Base-by-base conservation (phyloP, 495 filamentous ascomycete genomes). In the Penicillium pulvis region DNA sequence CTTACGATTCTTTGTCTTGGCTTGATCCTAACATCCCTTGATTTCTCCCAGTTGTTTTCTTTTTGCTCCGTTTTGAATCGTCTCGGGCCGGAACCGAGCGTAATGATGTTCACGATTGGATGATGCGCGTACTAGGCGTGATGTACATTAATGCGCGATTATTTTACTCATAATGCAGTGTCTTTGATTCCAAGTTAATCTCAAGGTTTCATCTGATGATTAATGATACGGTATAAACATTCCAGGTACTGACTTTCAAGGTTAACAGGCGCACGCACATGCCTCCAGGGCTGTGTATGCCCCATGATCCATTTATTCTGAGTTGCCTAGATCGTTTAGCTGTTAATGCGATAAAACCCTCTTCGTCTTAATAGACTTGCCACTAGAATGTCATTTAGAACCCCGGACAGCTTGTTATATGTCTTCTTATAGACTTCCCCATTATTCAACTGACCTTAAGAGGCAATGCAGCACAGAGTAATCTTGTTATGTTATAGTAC, bases 51-150 rank as follows among this genome's bases (percentile, higher is more conserved):
- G 51, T 11, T 26, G 20, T 23, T 45, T 52, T n/a, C n/a, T n/a
- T n/a, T 42, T 42, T 20, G 35, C 4, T 28, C 23, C 8, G n/a
- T 26, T 36, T 55, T 50, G 48, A 24, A 43, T 56, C 31, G 51
- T 6, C 63, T 61, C 56, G 57, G 66, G 59, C 58, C 57, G 66
- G 57, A 42, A 62, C 63, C 50, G 58, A 69, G 57, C 53, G 4
- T 68, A 41, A 69, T 47, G 63, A 69, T 41, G 47, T 64, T 62
- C 31, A 68, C 26, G 66, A 66, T 54, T 35, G 5, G 57, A 28
- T 48, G 20, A 56, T 39, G n/a, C 42, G 3, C 28, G 30, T n/a
- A 42, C 17, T 51, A 28, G 53, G 53, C 7, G 24, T 20, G 28
- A 30, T 58, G 57, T 59, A 53, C 45, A 45, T 53, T 59, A 54